These are phyloP conservation scores for Beverwykella pulmonaria DNA, from an alignment of 495 filamentous ascomycete genomes.

Conservation along the genomic window DNA sequence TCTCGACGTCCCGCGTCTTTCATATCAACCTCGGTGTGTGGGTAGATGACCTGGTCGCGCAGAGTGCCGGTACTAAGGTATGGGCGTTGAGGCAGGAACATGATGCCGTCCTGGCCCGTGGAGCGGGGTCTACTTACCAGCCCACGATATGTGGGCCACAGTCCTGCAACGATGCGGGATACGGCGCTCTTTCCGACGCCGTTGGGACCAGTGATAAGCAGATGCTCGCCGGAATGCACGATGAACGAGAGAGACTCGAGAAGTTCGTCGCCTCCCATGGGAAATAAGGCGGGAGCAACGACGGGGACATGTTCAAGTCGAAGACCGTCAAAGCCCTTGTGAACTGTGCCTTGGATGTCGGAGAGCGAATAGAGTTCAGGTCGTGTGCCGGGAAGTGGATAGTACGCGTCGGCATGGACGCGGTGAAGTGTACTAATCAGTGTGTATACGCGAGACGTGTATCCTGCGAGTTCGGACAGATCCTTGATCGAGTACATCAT, in stretches of 20 bases:
- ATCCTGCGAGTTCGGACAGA: constrained; percentile 90
- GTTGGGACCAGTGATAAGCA: constrained; percentile 93
- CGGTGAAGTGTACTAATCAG: constrained; percentile 93
- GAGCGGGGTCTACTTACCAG: constrained; percentile 82
- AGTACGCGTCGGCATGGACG: constrained; percentile 87
- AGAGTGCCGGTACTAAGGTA: constrained; percentile 95
- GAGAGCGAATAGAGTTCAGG: constrained; percentile 84
- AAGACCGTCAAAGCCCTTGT: constrained; percentile 92
- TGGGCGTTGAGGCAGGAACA: constrained; percentile 95
- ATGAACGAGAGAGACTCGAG: constrained; percentile 84
- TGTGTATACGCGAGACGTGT: constrained; percentile 93
- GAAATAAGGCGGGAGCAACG: constrained; percentile 81
- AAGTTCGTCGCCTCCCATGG: constrained; percentile 87
- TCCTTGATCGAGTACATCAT: constrained; percentile 99
- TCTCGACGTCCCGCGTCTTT: constrained; percentile 75
- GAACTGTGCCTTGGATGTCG: constrained; percentile 88
- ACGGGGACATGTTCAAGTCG: constrained; percentile 92
- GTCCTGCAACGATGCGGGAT: constrained; percentile 82
- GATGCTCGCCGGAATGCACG: constrained; percentile 85
- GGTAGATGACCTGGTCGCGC: constrained; percentile 97
- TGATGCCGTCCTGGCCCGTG: constrained; percentile 85
- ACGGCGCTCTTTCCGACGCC: constrained; percentile 93
- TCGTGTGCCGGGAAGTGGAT: constrained; percentile 63
- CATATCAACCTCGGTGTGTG: constrained; percentile 94
- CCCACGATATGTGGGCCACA: constrained; percentile 95